Evolutionary conservation across 768 basidiomycete species (phyloP), one percentile per base, ranked within the genome.

Genomic region (Hypsizygus marmoreus): DNA sequence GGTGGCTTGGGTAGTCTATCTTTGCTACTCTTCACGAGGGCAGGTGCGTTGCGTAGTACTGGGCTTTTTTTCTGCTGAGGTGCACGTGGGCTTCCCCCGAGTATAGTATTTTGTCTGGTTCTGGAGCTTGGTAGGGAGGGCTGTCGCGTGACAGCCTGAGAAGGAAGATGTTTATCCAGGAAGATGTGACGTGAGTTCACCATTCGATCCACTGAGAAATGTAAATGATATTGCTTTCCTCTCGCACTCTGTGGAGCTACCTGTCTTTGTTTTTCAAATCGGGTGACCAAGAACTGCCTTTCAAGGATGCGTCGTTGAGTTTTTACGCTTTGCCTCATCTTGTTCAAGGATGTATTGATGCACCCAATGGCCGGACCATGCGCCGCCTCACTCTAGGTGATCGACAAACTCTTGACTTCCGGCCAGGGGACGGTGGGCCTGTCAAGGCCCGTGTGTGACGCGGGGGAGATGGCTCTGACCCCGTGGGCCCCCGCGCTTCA

Each of bases 21-120:
- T 60, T 56, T 51, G 65, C 62, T 62, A 51, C 63, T 67, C 62
- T 50, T 54, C 43, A 49, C 14, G 55, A 56, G 66, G 67, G 72
- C 75, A 81, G 80, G 80, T 82, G 77, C 80, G 80, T 82, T 76
- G 68, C 60, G 70, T 72, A 75, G 79, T 68, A 71, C 71, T 73
- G 68, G 70, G 58, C 58, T 63, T 56, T 56, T 59, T 66, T 45
- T 55, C 63, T 64, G 67, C 72, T 77, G 63, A 78, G 76, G 66
- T 69, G 65, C 66, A 70, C 39, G 55, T 62, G 60, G n/a, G 59
- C 54, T 57, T 62, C 38, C 57, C 54, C 57, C 60, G 62, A 65
- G 57, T 70, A 62, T 62, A 66, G 60, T 57, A 53, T 29, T 54
- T 56, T 47, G 43, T 57, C 57, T 57, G 59, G 51, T 47, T 54